Percentiles rank a stretch among this genome's conserved stretches.
These are phyloP conservation scores for Manihot esculenta DNA, from an alignment of 441 rosid species.

Conservation along the genomic window DNA sequence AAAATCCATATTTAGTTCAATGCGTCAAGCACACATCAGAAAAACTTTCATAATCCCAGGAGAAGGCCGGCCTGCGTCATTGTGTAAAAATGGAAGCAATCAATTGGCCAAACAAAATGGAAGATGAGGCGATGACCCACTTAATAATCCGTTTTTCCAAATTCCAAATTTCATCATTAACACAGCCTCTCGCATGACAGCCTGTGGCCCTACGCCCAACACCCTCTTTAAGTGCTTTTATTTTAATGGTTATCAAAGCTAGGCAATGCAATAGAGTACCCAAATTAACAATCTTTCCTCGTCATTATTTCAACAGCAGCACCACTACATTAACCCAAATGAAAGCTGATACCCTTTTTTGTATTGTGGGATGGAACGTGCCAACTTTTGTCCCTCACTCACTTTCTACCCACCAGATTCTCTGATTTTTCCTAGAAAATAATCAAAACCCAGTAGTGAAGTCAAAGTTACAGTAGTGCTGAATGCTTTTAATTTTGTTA, in stretches of 20 bases:
- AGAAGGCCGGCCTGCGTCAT: too few relatives aligned
- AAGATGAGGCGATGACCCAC: background rate
- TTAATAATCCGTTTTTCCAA: background rate
- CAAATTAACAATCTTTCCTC: conserved; percentile 19
- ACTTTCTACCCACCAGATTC: conserved; percentile 20
- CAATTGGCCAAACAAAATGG: conserved; percentile 6
- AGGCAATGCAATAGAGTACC: background rate
- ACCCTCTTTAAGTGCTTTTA: conserved; percentile 12
- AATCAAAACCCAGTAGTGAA: conserved; percentile 8
- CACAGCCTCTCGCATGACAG: conserved; percentile 33
- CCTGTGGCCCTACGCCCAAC: conserved; percentile 43
- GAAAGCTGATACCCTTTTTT: conserved; percentile 35
- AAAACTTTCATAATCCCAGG: background rate
- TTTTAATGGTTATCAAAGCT: conserved; percentile 2
- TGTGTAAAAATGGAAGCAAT: conserved; percentile 7
- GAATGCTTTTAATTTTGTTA: conserved; percentile 13
- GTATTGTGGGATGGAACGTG: conserved; percentile 37
- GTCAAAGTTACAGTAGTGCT: background rate
- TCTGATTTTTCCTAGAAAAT: conserved; percentile 20
- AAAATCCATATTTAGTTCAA: too few relatives aligned
- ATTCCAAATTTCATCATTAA: background rate
- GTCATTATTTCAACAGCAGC: conserved; percentile 23
- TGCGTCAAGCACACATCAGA: background rate
- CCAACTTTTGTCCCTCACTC: conserved; percentile 29
- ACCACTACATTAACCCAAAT: conserved; percentile 25